Evolutionary conservation across 139 green algal genomes (phyloP).

Genomic region (Mychonastes homosphaera): DNA sequence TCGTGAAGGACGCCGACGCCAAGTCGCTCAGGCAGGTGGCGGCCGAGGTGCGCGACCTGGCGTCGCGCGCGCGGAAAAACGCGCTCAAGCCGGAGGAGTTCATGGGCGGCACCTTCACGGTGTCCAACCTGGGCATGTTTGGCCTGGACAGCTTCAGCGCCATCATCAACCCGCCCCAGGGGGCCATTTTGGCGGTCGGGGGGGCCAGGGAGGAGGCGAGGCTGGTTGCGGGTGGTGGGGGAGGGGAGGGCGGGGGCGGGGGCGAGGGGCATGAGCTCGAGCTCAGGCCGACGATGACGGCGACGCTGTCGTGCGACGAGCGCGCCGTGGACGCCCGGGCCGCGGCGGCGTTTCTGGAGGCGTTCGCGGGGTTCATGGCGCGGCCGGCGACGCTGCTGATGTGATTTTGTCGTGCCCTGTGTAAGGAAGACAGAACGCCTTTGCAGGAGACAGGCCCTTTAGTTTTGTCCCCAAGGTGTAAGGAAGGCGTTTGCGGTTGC

Average conservation of each 20-base stretch:
- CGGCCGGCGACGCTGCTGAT: slow-evolving; percentile 61
- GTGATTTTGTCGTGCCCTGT: too few relatives aligned
- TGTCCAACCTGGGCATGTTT: slow-evolving; percentile 92
- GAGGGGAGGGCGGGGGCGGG: slow-evolving; percentile 18
- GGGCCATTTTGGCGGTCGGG: slow-evolving; percentile 69
- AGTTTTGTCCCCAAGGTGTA: too few relatives aligned
- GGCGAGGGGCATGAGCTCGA: neutral
- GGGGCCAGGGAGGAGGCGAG: slow-evolving; percentile 37
- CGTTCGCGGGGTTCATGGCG: slow-evolving; percentile 66
- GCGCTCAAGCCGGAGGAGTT: slow-evolving; percentile 92
- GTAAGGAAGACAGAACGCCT: too few relatives aligned
- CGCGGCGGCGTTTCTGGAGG: slow-evolving; percentile 56
- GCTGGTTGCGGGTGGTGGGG: slow-evolving; percentile 6
- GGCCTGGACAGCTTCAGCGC: slow-evolving; percentile 72
- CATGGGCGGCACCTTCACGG: slow-evolving; percentile 73
- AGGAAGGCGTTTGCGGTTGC: too few relatives aligned
- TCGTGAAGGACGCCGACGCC: slow-evolving; percentile 53
- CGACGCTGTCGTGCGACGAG: slow-evolving; percentile 77
- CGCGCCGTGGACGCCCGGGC: slow-evolving; percentile 76
- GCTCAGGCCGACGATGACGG: slow-evolving; percentile 53
- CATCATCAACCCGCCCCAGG: slow-evolving; percentile 93
- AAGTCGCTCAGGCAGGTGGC: slow-evolving; percentile 39
- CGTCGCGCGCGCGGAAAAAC: slow-evolving; percentile 57
- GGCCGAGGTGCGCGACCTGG: slow-evolving; percentile 60
- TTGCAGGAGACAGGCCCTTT: too few relatives aligned